A percentile compares a stretch with the other conserved stretches of the same genome.
These are phyloP conservation scores for Pseudocercospora crystallina DNA, from an alignment of 2,329 filamentous ascomycete species.

Conservation along the genomic window DNA sequence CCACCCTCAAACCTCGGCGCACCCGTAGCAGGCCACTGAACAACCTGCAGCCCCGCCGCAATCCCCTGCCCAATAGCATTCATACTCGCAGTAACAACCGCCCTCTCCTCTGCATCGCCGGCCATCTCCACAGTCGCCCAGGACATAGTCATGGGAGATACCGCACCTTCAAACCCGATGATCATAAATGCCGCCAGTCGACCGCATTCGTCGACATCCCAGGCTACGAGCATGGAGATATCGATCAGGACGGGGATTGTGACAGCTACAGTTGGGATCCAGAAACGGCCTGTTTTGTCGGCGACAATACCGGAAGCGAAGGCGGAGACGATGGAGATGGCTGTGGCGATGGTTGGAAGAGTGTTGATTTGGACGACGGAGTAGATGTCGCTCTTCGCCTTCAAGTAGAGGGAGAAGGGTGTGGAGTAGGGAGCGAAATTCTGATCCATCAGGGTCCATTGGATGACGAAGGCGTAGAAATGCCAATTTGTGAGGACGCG, in stretches of 20 bases:
- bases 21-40: conserved; percentile 40
- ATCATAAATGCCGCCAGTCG: conserved; percentile 42
- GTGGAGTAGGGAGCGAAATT: not conserved
- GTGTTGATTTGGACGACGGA: conserved; percentile 45
- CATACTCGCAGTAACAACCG: conserved; percentile 45
- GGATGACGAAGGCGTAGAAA: not conserved
- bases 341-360: conserved; percentile 42
- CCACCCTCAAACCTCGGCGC: conserved; percentile 37
- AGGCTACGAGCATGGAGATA: conserved; percentile 37
- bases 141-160: conserved; percentile 8
- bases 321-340: conserved; percentile 40
- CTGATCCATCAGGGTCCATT: not conserved
- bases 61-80: conserved; percentile 47
- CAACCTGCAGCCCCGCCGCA: conserved; percentile 42
- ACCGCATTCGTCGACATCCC: conserved; percentile 41
- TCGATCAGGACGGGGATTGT: conserved; percentile 38
- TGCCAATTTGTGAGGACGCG: not conserved
- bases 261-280: conserved; percentile 37
- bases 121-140: conserved; percentile 9
- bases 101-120: conserved; percentile 38
- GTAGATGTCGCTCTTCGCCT: not conserved
- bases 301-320: conserved; percentile 36
- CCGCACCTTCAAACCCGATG: conserved; percentile 38
- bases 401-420: not conserved
- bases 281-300: conserved; percentile 39